phyloP scores from a whole-genome alignment of 495 filamentous ascomycete genomes.

The Choiromyces venosus region DNA sequence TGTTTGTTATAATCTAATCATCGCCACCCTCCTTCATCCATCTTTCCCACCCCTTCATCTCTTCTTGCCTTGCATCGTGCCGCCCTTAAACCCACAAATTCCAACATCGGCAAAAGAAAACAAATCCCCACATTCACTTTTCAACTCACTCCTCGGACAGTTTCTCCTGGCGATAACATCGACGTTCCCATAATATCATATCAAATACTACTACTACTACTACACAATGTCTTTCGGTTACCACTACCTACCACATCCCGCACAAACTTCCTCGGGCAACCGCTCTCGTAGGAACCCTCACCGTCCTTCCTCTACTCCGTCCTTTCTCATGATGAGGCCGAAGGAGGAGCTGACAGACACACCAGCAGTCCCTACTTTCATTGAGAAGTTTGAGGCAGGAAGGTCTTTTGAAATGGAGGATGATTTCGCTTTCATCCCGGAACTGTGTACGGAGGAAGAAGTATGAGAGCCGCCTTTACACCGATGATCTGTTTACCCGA shows the following conservation, averaged over 20 bases:
- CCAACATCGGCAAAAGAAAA: constrained; percentile 5
- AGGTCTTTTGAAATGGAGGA: constrained; percentile 96
- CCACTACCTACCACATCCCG: constrained; percentile 60
- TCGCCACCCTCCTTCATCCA: constrained; percentile 31
- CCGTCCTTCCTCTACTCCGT: constrained; percentile 60
- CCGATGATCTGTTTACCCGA: constrained; percentile 24
- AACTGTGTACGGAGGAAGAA: constrained; percentile 90
- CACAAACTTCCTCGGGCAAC: constrained; percentile 53
- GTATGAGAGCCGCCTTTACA: constrained; percentile 56
- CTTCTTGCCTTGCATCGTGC: constrained; percentile 34
- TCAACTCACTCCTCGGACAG: constrained; percentile 31
- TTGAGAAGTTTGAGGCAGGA: constrained; percentile 79
- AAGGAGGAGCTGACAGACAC: constrained; percentile 78
- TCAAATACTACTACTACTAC: constrained; percentile 11
- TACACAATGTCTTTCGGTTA: constrained; percentile 71
- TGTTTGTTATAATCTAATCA: constrained; percentile 38
- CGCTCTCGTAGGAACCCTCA: constrained; percentile 71
- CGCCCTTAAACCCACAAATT: constrained; percentile 18
- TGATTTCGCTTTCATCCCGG: constrained; percentile 93
- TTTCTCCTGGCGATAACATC: constrained; percentile 34
- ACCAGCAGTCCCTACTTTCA: constrained; percentile 66
- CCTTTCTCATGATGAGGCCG: constrained; percentile 42
- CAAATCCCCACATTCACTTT: constrained; percentile 19
- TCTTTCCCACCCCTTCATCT: constrained; percentile 35
- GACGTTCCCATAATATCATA: constrained; percentile 33